Evolutionary conservation across 306 rosid genomes (phyloP).

Genomic region (Gynostemma pentaphyllum): DNA sequence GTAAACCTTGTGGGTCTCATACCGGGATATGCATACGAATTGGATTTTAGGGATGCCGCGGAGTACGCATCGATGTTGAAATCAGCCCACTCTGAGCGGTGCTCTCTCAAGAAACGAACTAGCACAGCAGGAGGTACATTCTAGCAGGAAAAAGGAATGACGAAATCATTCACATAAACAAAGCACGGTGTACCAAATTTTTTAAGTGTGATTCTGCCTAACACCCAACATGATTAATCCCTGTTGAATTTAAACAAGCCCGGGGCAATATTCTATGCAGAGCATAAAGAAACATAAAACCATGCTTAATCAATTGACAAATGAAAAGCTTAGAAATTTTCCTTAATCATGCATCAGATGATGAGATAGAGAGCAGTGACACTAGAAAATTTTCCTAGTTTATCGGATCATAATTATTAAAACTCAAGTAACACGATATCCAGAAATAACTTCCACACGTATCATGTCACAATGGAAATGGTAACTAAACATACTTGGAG

Average conservation of each 20-base stretch:
- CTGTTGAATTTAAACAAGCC: too few relatives aligned
- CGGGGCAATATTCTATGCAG: too few relatives aligned
- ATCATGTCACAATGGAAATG: background rate
- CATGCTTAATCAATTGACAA: background rate
- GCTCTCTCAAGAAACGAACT: conserved; percentile 92
- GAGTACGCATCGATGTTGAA: conserved; percentile 89
- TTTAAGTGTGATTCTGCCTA: background rate
- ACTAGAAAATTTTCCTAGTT: too few relatives aligned
- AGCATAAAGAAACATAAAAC: too few relatives aligned
- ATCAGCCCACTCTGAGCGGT: conserved; percentile 99
- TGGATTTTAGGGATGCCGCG: conserved; percentile 73
- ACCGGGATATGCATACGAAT: conserved; percentile 72
- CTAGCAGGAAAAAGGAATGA: conserved; percentile 29
- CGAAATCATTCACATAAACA: background rate
- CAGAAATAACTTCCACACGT: background rate
- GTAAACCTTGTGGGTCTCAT: conserved; percentile 91
- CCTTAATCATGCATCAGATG: background rate
- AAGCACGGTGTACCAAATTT: background rate
- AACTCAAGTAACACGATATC: background rate
- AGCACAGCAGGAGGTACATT: conserved; percentile 86
- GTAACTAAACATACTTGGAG: conserved; percentile 59
- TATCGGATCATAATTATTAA: background rate
- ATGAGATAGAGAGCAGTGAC: background rate
- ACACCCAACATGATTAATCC: background rate
- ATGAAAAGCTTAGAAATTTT: background rate